Evolutionary conservation across 2,329 filamentous ascomycete species (phyloP).

Genomic region (Dissoconium aciculare): DNA sequence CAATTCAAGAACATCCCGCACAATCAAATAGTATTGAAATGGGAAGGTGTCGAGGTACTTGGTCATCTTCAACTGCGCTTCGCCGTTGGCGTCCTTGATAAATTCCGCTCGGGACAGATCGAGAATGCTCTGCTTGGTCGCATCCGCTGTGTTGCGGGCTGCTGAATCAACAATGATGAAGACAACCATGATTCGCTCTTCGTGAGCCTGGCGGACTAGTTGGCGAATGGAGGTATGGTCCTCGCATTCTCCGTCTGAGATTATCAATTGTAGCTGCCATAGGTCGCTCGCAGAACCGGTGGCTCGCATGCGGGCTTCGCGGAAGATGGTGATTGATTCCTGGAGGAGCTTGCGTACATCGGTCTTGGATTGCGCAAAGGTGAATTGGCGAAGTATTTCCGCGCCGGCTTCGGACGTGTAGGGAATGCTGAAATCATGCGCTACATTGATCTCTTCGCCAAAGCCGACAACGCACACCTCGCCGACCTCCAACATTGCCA

Average conservation of each 20-base stretch:
- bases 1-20: constrained; percentile 80
- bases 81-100: constrained; percentile 48
- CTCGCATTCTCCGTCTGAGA: constrained; percentile 87
- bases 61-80: constrained; percentile 60
- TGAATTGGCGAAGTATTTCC: constrained; percentile 71
- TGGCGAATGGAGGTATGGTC: constrained; percentile 72
- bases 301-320: constrained; percentile 52
- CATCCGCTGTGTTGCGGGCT: constrained; percentile 8
- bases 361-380: constrained; percentile 71
- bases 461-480: constrained; percentile 88
- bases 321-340: constrained; percentile 67
- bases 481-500: constrained; percentile 87
- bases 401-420: constrained; percentile 71
- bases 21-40: constrained; percentile 92
- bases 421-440: constrained; percentile 69
- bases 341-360: constrained; percentile 68
- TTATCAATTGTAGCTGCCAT: constrained; percentile 87
- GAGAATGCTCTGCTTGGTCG: constrained; percentile 51
- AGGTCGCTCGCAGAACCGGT: constrained; percentile 47
- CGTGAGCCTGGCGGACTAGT: constrained; percentile 72
- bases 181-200: constrained; percentile 93
- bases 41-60: constrained; percentile 92
- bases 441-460: constrained; percentile 66
- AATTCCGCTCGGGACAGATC: constrained; percentile 83
- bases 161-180: constrained; percentile 83